Base-by-base conservation (phyloP, 129 eudicot species). In the Smallanthus sonchifolius region DNA sequence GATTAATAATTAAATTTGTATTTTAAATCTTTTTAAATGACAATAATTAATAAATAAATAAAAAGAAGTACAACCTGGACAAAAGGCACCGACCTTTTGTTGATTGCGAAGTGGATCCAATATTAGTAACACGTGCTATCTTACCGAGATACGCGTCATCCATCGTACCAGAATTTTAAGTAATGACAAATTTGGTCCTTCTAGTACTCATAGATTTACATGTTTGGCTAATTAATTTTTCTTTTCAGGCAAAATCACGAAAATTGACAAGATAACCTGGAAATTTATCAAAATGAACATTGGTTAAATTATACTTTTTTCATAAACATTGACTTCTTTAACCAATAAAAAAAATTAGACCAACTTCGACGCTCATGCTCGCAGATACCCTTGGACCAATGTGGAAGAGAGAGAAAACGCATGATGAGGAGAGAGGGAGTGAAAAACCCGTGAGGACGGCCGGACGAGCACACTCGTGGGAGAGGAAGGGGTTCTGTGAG, bases 51-150 rank as follows among this genome's bases (percentile, higher is more conserved):
- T 54, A 16, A 54, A 54, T 17, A 9, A 19, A 24, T 55, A 7
- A 20, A 30, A 57, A 38, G 65, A 13, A 30, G 5, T 60, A 10
- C 66, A 60, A 34, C 16, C 4, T 34, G 1, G 42, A 34, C 20
- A 61, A 70, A 70, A 70, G 57, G 77, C 57, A 71, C 77, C 82
- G 78, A 72, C 82, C 82, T 72, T 79, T 78, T 71, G 77, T 49
- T 62, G 67, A 70, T 14, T 35, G 40, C 59, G 37, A 43, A 28
- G 81, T 68, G 69, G 67, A 78, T 52, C 71, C 52, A 60, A 19
- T 44, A 16, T 43, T 49, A 59, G 19, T 44, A 70, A 20, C 73
- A 72, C 82, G 82, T 79, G 73, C 61, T 36, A 10, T 65, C 48
- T 11, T 72, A 72, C 73, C 61, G 60, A 63, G 73, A 78, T 78